Percentiles rank a stretch among this genome's conserved stretches.
These are phyloP conservation scores for Irpex lacteus DNA, from an alignment of 1,284 basidiomycete genomes.

Conservation along the genomic window DNA sequence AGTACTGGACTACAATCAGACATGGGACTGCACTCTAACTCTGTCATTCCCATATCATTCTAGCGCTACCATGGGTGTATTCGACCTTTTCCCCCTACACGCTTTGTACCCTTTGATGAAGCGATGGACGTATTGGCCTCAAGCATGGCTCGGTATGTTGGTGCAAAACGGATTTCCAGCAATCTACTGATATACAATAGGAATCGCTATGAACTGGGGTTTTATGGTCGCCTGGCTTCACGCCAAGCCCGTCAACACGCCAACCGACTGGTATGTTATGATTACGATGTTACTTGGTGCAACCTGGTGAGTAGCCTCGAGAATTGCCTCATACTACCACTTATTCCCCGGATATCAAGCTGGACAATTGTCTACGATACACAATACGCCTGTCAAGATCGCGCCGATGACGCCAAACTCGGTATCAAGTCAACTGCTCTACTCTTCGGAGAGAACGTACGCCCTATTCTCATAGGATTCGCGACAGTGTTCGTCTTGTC, in stretches of 20 bases:
- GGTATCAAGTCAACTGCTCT: constrained; percentile 55
- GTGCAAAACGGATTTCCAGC: background rate
- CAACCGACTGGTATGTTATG: constrained; percentile 28
- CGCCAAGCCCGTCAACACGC: constrained; percentile 27
- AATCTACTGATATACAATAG: background rate
- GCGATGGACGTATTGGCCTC: constrained; percentile 73
- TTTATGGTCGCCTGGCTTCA: constrained; percentile 42
- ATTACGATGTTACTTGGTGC: background rate
- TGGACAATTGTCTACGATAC: constrained; percentile 75
- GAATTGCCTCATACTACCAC: too few species aligned
- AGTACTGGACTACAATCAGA: background rate
- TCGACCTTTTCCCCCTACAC: constrained; percentile 3
- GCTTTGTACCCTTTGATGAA: constrained; percentile 47
- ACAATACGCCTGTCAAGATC: constrained; percentile 59
- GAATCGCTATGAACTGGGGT: constrained; percentile 6
- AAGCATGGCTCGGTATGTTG: constrained; percentile 61
- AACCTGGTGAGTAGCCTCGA: background rate
- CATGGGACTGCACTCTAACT: background rate
- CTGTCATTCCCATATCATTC: background rate
- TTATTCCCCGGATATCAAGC: constrained; percentile 24
- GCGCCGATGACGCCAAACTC: constrained; percentile 47
- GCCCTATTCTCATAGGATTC: constrained; percentile 42
- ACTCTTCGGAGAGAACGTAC: constrained; percentile 53
- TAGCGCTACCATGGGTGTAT: background rate
- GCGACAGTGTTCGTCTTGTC: background rate